Base-by-base conservation (phyloP, 2,329 filamentous ascomycete species). In the Pestalotiopsis sp. region DNA sequence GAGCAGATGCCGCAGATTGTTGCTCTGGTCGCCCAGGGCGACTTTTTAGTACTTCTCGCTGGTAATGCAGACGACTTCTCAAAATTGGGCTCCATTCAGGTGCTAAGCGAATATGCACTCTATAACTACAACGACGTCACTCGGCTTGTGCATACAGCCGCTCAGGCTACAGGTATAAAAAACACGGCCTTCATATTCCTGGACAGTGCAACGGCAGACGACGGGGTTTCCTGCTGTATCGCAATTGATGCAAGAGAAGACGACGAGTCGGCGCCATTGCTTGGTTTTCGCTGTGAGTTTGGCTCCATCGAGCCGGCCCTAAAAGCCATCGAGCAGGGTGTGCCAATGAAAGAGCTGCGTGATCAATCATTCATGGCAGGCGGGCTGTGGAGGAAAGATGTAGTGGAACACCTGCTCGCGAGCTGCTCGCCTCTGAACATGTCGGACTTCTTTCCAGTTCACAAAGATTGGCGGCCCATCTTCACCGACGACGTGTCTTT, bases 251-350 rank as follows among this genome's bases (percentile, higher is more conserved):
- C 23, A 39, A 62, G 59, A 38, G 14, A 38, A 39, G 59, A 62
- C 20, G 20, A 38, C 31, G 31, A 36, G 12, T 13, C 17, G 25
- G 59, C 59, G 7, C 4, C 59, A 25, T 13, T 17, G 31, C 5
- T 62, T 62, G 59, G 59, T 4, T 62, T 62, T 39, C 59, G 59
- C 59, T 62, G 59, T 31, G 59, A 62, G 13, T 36, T 62, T 62
- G 23, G 25, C 59, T 62, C 59, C 23, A 62, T 62, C 31, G 25
- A 36, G 59, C 23, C 59, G 31, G 59, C 59, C 36, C 31, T 62
- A 25, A 27, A 62, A 36, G 31, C 59, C 27, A 13, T 62, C 59
- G 25, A 62, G 27, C 25, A 39, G 14, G 59, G 59, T 39, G 27
- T 62, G 25, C 31, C 59, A 62, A 14, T 62, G 0, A 39, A 17